Evolutionary conservation across 164 flowering plant genomes (phyloP), one percentile per base, ranked within the genome.

Genomic region (Pachysandra terminalis): DNA sequence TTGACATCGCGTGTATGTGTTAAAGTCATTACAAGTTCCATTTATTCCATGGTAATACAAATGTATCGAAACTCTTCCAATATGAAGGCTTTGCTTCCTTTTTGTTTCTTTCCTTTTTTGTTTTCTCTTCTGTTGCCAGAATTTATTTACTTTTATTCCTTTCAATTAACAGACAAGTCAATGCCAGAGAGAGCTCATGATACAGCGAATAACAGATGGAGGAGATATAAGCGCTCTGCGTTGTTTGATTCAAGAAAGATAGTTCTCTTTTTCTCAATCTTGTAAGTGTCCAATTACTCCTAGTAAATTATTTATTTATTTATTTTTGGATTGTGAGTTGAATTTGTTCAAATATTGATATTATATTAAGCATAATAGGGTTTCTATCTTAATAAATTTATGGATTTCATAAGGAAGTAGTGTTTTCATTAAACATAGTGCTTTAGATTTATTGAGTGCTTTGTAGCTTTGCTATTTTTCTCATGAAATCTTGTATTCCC

Each of bases 241-340:
- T 87, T 87, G 14, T 82, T 85, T 71, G 83, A 90, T 80, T 81
- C 96, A 51, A 87, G 94, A 77, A 85, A 78, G 80, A 64, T 88
- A n/a, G 88, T 81, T 68, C 75, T 90, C 53, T 65, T 87, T 22
- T 90, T 87, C 81, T 88, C 96, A 54, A 75, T 83, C 76, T 55
- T 90, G 96, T 91, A 83, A 89, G 97, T 59, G 65, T 65, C 40
- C 64, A 37, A 23, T 64, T 25, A 0, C 61, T 13, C 56, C 35
- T 27, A 66, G 19, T 35, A 26, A 53, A 19, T 41, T 65, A 49
- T 19, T 68, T 28, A 54, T 48, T 6, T 10, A 24, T 51, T 51
- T 21, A n/a, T 64, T 0, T 26, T 40, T 61, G 16, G 16, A 26
- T 26, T 5, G 28, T 1, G 5, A 26, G 40, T 24, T 1, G 41